phyloP scores from a whole-genome alignment of 73 alveolate genomes.

The Loxodes magnus region DNA sequence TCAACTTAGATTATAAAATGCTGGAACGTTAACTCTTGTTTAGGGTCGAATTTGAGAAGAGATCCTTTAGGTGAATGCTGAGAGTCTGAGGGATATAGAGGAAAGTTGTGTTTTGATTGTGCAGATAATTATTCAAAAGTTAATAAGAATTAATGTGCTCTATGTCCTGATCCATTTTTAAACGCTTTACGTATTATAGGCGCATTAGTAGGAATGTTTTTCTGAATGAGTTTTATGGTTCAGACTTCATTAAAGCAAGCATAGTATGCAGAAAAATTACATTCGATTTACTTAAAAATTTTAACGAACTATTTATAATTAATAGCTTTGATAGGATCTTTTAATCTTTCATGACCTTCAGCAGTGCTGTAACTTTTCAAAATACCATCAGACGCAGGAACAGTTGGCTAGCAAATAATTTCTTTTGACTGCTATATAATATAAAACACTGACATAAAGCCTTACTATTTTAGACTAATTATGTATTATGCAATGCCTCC shows the following conservation, averaged over 20 bases:
- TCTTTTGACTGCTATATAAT: slow-evolving; percentile 46
- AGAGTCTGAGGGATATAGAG: slow-evolving; percentile 32
- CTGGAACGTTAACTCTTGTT: too few species aligned
- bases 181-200: slow-evolving; percentile 16
- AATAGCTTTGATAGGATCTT: slow-evolving; percentile 27
- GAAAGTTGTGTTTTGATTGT: slow-evolving; percentile 41
- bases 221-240: slow-evolving; percentile 3
- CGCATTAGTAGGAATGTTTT: background rate
- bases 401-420: slow-evolving; percentile 16
- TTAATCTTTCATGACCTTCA: slow-evolving; percentile 38
- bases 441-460: background rate
- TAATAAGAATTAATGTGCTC: slow-evolving; percentile 15
- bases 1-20: too few species aligned
- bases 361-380: slow-evolving; percentile 16
- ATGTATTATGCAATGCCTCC: background rate
- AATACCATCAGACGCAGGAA: slow-evolving; percentile 12
- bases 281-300: slow-evolving; percentile 35
- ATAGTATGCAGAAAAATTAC: slow-evolving; percentile 19
- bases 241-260: slow-evolving; percentile 19
- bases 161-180: slow-evolving; percentile 21
- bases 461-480: background rate
- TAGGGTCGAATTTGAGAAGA: too few species aligned
- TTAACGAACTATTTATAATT: slow-evolving; percentile 43
- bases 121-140: slow-evolving; percentile 14
- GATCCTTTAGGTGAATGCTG: slow-evolving; percentile 16